Conservation (phyloP, 208 protist species). For the Perkinsela sp. region DNA sequence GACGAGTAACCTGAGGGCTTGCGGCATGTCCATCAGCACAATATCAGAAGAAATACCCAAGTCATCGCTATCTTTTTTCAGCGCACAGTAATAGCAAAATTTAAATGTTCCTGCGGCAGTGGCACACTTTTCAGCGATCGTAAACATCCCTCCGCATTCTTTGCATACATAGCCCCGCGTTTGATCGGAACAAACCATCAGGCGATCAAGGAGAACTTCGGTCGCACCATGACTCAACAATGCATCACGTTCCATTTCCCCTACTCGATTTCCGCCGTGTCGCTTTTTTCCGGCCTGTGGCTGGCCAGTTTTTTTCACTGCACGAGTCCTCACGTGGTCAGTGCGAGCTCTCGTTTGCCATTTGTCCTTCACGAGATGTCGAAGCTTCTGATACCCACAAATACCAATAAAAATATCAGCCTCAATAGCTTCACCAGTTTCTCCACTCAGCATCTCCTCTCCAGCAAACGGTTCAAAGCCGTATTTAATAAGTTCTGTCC, state of each 20-base stretch:
- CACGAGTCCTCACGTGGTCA: constrained; percentile 51
- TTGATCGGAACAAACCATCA: constrained; percentile 73
- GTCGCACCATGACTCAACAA: constrained; percentile 91
- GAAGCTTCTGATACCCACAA: constrained; percentile 96
- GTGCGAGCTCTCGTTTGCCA: constrained; percentile 83
- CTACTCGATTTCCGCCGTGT: constrained; percentile 93
- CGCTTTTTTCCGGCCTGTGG: constrained; percentile 88
- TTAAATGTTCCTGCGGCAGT: constrained; percentile 49
- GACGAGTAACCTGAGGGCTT: constrained; percentile 55
- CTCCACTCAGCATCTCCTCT: constrained; percentile 75
- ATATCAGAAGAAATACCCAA: constrained; percentile 37
- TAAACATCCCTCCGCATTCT: constrained; percentile 34
- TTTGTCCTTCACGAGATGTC: constrained; percentile 99
- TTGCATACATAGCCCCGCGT: constrained; percentile 46
- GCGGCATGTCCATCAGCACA: constrained; percentile 55
- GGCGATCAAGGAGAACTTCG: constrained; percentile 91
- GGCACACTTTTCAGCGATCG: constrained; percentile 50
- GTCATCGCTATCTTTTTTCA: neutral
- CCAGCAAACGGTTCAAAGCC: constrained; percentile 91
- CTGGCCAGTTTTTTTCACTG: constrained; percentile 87
- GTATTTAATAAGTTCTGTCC: constrained; percentile 66
- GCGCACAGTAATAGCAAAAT: constrained; percentile 44
- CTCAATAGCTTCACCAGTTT: constrained; percentile 75
- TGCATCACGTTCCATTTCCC: constrained; percentile 99
- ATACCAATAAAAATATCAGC: constrained; percentile 91